Conservation (phyloP, 106 monocot species). For the Apostasia ramifera region DNA sequence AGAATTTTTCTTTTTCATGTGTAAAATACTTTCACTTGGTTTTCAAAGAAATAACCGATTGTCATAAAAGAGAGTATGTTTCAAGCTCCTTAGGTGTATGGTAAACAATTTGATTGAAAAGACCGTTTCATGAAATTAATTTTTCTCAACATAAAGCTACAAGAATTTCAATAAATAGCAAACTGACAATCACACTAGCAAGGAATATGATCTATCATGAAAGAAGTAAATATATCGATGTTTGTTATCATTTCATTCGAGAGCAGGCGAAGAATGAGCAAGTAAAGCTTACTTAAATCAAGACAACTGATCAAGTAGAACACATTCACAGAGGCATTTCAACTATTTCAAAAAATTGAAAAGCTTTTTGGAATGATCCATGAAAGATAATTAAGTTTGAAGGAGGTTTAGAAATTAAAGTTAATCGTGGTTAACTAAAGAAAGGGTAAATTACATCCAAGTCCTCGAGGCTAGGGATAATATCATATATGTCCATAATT, state of each 20-base stretch:
- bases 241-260: background rate
- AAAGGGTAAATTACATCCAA: too few relatives aligned
- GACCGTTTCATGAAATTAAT: background rate
- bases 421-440: too few relatives aligned
- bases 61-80: conserved; percentile 1
- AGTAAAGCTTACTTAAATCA: background rate
- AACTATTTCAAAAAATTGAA: background rate
- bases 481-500: too few relatives aligned
- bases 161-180: background rate
- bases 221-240: background rate
- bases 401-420: too few relatives aligned
- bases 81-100: background rate
- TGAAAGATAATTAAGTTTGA: background rate
- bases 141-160: background rate
- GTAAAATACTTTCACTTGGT: background rate
- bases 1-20: background rate
- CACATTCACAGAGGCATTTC: background rate
- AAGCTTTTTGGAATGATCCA: background rate
- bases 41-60: conserved; percentile 6
- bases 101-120: conserved; percentile 8
- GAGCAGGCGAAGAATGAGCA: background rate
- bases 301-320: background rate
- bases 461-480: too few relatives aligned
- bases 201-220: background rate
- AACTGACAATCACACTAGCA: background rate